A percentile compares a stretch with the other conserved stretches of the same genome.
Evolutionary conservation across 441 rosid species (phyloP).

Genomic region (Croton setiger): DNA sequence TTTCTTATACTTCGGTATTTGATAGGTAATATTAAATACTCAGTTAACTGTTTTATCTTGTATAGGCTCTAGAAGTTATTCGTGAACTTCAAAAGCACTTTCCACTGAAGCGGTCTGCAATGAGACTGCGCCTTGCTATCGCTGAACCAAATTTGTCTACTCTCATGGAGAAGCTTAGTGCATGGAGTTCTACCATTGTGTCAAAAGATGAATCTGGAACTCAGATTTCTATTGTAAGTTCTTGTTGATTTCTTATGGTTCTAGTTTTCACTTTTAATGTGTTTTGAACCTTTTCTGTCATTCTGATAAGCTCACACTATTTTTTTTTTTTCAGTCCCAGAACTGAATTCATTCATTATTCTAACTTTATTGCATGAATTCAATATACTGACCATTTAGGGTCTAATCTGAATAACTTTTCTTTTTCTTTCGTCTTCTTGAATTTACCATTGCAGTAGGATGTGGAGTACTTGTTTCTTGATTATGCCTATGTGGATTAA

Average conservation of each 20-base stretch:
- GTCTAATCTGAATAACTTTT: not conserved
- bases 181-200: slow-evolving; percentile 58
- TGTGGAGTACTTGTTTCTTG: not conserved
- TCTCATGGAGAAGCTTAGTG: slow-evolving; percentile 57
- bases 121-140: slow-evolving; percentile 70
- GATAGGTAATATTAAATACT: not conserved
- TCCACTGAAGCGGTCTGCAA: slow-evolving; percentile 89
- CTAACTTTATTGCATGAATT: too few species aligned
- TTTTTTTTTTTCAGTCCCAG: too few species aligned
- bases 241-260: not conserved
- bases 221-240: slow-evolving; percentile 69
- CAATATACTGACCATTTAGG: not conserved
- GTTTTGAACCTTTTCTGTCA: not conserved
- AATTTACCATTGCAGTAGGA: too few species aligned
- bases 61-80: slow-evolving; percentile 88
- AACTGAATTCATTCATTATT: too few species aligned
- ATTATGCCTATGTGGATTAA: not conserved
- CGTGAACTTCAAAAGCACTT: slow-evolving; percentile 92
- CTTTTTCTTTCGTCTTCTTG: not conserved
- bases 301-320: too few species aligned
- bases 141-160: slow-evolving; percentile 41
- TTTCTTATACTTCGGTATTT: not conserved
- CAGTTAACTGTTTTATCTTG: slow-evolving; percentile 9
- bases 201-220: slow-evolving; percentile 76
- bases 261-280: not conserved